Base-by-base conservation (phyloP, 1,139 yeast species). In the Hyphopichia buzzinii region DNA sequence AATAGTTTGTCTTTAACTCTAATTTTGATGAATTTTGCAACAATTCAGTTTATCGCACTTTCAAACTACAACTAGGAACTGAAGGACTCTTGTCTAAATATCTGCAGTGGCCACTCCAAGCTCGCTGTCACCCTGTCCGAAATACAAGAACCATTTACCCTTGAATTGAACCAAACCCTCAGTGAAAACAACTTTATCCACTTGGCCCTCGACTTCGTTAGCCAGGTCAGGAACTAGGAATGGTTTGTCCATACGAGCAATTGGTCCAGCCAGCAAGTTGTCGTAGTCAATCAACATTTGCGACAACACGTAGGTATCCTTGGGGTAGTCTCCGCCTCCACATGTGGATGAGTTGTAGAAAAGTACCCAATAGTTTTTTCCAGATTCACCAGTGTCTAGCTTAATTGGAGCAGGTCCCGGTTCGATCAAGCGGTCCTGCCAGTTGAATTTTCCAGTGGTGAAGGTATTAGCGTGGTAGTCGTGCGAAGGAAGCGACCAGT, bases 231-330 rank as follows among this genome's bases (percentile, higher is more conserved):
- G 75, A 10, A 46, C 54, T 41, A 70, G 47, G 30, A 64, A 49
- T 1, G 75, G 74, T 14, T 44, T 43, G 28, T 68, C 74, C 37
- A 66, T 41, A 17, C 75, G 48, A 4, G 73, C 71, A 26, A 67
- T 33, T 1, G 75, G 75, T 3, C 72, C 70, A 4, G 41, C 45
- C 2, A 48, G 37, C 25, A 70, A 51, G 32, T 64, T 43, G 45
- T 68, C 72, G 43, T 67, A 68, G 43, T 70, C 73, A 30, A 70
- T 52, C 30, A 70, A 55, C 74, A 69, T 68, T 46, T 69, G 71
- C 11, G 67, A 60, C 12, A 69, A 50, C 1, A 65, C 48, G 39
- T 70, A 70, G 3, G 73, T 59, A 31, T 57, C 67, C 23, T 48
- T 47, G 1, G 57, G 51, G 28, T 55, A 54, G 4, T 55, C 53